Evolutionary conservation across 768 basidiomycete genomes (phyloP), one percentile per base, ranked within the genome.

Genomic region (Kondoa malvinella): DNA sequence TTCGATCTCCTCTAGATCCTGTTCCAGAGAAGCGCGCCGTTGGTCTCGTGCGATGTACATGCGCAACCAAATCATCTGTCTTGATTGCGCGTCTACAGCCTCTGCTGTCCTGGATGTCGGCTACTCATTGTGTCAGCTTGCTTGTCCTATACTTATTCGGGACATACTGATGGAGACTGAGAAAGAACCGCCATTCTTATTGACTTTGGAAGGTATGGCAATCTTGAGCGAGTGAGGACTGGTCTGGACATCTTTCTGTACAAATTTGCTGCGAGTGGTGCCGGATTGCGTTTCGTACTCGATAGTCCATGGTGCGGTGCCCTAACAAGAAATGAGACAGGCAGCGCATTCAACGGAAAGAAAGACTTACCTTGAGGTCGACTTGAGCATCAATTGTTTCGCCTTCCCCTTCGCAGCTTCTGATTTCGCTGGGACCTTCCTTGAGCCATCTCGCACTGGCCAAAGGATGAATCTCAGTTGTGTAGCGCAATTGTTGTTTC

Each of bases 221-320:
- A 76, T 64, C 3, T 70, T 57, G 67, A 75, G 56, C 26, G 56
- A 3, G 33, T 69, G 68, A 30, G 66, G 65, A 16, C 71, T 64
- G 12, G 57, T 26, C 8, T 57, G 65, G 62, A 75, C 70, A 32
- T 68, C 68, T 4, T 56, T 65, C 65, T 71, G 40, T 33, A 56
- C 4, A 8, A 56, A 65, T 65, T 82, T 82, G 2, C 87, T 85
- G 3, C 87, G 87, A 50, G 88, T 86, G 15, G 61, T 21, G 32
- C 61, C 61, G 14, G 15, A 63, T 32, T 63, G 61, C 27, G 90
- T 79, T 73, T 90, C 87, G 27, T 92, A 79, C 60, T 88, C 87
- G 31, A 97, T 75, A 72, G 83, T 88, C 87, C 92, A 94, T 1
- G 95, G 94, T 2, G 88, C 84, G 2, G 85, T 87, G 62, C 95